Percentiles rank a stretch among this genome's conserved stretches.
Conservation (phyloP, 1,139 yeast species). For the Zygoascus meyerae region DNA sequence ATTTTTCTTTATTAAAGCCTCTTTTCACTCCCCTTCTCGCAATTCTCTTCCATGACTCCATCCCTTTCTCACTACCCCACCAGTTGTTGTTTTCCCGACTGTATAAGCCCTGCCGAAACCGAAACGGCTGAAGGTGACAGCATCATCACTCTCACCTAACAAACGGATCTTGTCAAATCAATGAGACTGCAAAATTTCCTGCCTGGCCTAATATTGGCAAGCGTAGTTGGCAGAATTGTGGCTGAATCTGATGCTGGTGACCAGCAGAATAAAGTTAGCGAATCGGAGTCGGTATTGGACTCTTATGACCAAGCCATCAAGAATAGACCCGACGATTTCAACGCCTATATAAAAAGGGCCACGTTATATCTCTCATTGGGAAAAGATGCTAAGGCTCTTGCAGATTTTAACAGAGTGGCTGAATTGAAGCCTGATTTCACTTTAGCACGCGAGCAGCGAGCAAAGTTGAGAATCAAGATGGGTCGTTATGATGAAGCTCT, state of each 20-base stretch:
- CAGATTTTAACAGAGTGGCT: constrained; percentile 33
- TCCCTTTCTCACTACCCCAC: no score
- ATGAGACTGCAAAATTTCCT: no score
- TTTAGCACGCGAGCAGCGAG: constrained; percentile 35
- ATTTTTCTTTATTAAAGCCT: no score
- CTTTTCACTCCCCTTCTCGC: no score
- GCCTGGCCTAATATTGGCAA: not conserved
- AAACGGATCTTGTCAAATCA: no score
- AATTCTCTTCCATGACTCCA: no score
- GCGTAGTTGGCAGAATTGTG: constrained; percentile 46
- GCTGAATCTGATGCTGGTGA: constrained; percentile 36
- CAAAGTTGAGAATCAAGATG: constrained; percentile 29
- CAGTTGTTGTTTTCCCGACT: no score
- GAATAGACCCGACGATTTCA: constrained; percentile 30
- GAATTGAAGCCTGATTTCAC: constrained; percentile 33
- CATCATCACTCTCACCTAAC: not conserved
- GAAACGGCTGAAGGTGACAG: not conserved
- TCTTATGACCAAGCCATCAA: constrained; percentile 41
- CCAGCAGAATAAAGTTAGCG: constrained; percentile 15
- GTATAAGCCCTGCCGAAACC: no score
- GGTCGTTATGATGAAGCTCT: constrained; percentile 24
- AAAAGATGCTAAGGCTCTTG: constrained; percentile 33
- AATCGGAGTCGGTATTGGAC: constrained; percentile 45
- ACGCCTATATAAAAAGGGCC: constrained; percentile 36
- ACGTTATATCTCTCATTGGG: constrained; percentile 36